A percentile compares a stretch with the other conserved stretches of the same genome.
Evolutionary conservation across 176 grass and related monocot genomes (phyloP).

Genomic region (Musa troglodytarum): DNA sequence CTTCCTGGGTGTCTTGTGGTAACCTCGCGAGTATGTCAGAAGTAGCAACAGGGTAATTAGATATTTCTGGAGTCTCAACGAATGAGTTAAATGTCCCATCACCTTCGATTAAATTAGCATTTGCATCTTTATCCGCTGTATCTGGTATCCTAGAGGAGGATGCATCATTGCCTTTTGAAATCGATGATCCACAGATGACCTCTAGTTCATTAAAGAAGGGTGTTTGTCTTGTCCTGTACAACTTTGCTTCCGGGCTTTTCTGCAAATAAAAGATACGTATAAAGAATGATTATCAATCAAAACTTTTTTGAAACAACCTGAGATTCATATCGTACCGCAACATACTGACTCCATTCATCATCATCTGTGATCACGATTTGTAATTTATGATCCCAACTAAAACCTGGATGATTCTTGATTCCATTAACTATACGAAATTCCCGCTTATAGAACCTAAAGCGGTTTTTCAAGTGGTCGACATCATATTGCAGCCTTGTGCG

Average conservation of each 20-base stretch:
- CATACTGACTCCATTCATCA: too few species aligned
- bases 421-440: too few species aligned
- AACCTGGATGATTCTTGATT: too few species aligned
- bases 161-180: background rate
- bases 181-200: background rate
- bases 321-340: too few species aligned
- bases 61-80: background rate
- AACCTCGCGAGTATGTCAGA: background rate
- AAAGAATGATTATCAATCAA: background rate
- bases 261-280: background rate
- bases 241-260: background rate
- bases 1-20: background rate
- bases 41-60: background rate
- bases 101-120: background rate
- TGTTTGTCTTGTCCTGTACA: background rate
- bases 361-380: too few species aligned
- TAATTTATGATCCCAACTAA: too few species aligned
- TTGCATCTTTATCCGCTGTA: background rate
- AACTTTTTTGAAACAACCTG: too few species aligned
- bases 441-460: too few species aligned
- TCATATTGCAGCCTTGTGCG: too few species aligned
- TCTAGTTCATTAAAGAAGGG: background rate
- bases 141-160: background rate
- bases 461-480: too few species aligned
- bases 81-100: background rate